These are phyloP conservation scores for Euphorbia corollata DNA, from an alignment of 441 rosid genomes.

Conservation along the genomic window DNA sequence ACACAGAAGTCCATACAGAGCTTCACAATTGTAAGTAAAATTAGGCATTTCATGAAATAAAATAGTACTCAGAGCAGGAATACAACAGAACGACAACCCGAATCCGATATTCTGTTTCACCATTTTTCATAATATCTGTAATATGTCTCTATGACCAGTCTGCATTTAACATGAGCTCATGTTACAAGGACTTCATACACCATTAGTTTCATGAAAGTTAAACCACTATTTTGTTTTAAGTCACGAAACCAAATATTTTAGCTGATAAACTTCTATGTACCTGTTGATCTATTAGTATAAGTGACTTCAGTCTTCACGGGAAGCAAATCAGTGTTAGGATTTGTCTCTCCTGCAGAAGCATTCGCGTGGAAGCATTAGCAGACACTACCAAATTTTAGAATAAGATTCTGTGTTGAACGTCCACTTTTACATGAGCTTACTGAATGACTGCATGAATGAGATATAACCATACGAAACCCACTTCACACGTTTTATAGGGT, in stretches of 20 bases:
- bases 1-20: neutral
- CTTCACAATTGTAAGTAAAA: neutral
- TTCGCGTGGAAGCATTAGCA: conserved; percentile 14
- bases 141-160: neutral
- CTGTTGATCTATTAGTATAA: conserved; percentile 27
- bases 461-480: neutral
- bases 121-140: neutral
- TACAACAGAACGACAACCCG: neutral
- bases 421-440: neutral
- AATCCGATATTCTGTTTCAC: neutral
- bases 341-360: conserved; percentile 37
- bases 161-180: conserved; percentile 3
- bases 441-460: neutral
- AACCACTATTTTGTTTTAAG: neutral
- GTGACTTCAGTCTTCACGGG: conserved; percentile 24
- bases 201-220: neutral
- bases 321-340: conserved; percentile 19
- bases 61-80: neutral
- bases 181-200: neutral
- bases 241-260: conserved; percentile 3
- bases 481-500: neutral
- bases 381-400: neutral
- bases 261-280: conserved; percentile 24
- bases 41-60: neutral
- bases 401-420: neutral